These are phyloP conservation scores for Malus sieversii DNA, from an alignment of 306 rosid genomes.

Conservation along the genomic window DNA sequence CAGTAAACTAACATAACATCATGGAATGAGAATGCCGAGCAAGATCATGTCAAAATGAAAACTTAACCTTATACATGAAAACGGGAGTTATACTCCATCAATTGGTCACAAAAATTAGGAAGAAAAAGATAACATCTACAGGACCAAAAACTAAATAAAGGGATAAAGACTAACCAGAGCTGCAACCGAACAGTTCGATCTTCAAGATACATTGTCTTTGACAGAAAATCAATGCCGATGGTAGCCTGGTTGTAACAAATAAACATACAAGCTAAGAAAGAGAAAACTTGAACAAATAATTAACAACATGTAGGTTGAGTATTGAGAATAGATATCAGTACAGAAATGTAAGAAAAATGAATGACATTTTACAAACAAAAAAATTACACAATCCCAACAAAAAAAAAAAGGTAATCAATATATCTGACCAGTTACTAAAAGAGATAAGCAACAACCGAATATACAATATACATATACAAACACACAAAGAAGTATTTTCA, in stretches of 20 bases:
- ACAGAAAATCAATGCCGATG: conserved; percentile 47
- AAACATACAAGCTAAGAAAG: not conserved
- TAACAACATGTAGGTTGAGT: not conserved
- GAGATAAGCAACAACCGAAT: not conserved
- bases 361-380: not conserved
- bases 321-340: not conserved
- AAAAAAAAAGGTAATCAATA: not conserved
- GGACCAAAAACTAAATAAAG: not conserved
- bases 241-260: conserved; percentile 34
- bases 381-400: not conserved
- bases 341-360: not conserved
- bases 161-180: conserved; percentile 34
- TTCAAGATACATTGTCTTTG: conserved; percentile 63
- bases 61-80: not conserved
- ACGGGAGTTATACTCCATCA: not conserved
- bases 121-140: not conserved
- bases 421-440: not conserved
- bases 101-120: not conserved
- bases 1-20: not conserved
- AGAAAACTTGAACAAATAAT: not conserved
- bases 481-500: not conserved
- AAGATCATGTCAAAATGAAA: not conserved
- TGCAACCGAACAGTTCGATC: conserved; percentile 51
- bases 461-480: not conserved
- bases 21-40: not conserved